Base-by-base conservation (phyloP, 345 rosid genomes). In the Eucalyptus cloeziana region DNA sequence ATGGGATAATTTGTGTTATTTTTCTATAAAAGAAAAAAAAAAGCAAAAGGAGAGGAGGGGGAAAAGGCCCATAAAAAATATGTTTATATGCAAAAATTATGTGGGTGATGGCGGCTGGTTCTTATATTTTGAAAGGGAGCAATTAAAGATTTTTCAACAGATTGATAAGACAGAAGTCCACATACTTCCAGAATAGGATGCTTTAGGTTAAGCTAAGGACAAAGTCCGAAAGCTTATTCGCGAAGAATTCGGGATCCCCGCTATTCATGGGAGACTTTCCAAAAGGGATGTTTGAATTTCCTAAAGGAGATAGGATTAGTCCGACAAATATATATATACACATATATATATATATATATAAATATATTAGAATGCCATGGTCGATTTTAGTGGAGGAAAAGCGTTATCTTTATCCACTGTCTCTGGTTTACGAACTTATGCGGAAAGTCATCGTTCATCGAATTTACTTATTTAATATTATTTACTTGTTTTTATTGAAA, bases 11-110 rank as follows among this genome's bases (percentile, higher is more conserved):
- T 56, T 56, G 30, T 25, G 2, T 56, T 25, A 56, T 56, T 56
- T 56, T 56, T 3, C 9, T 56, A 0, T 22, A 2, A 9, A 22
- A 22, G 2, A 17, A 22, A 22, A 4, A 17, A 8, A 60, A 2
- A 60, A 25, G n/a, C 14, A 27, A 60, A 60, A 27, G 27, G 15
- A 11, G 31, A 11, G 7, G n/a, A n/a, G 67, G 67, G 31, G 15
- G 0, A 11, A 60, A 60, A 27, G 67, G 30, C 13, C 30, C 6
- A 24, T 5, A 2, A 60, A 60, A 60, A 60, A 60, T 60, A 60
- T 8, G n/a, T 64, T n/a, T 7, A 64, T n/a, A n/a, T n/a, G 76
- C 10, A 7, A 64, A 64, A 64, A 15, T 13, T 13, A 64, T 7
- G 76, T 64, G 76, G 76, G 17, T 7, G 19, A n/a, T 6, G 47